These are phyloP conservation scores for Hymenoscyphus infarciens DNA, from an alignment of 2,329 filamentous ascomycete genomes.

Conservation along the genomic window DNA sequence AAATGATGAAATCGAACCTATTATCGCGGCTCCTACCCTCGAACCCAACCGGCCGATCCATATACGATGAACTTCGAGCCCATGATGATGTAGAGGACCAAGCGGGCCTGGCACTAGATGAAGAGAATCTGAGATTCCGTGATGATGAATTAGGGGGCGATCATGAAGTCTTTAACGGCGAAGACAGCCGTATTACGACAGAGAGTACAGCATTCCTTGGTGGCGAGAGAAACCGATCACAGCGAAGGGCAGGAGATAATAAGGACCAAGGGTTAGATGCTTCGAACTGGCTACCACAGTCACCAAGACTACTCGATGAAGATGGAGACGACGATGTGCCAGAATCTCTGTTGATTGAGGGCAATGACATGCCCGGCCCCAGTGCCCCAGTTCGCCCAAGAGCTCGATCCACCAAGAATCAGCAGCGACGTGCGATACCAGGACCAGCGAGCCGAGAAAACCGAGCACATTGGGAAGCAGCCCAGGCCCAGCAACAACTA, in stretches of 20 bases:
- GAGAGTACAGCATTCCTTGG: slow-evolving; percentile 34
- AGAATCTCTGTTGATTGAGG: slow-evolving; percentile 59
- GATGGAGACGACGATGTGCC: slow-evolving; percentile 53
- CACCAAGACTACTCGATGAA: slow-evolving; percentile 34
- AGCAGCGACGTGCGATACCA: slow-evolving; percentile 35
- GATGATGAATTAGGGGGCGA: slow-evolving; percentile 32
- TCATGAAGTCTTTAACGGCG: slow-evolving; percentile 32
- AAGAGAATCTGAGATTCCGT: slow-evolving; percentile 35
- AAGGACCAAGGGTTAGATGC: slow-evolving; percentile 15
- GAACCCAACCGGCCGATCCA: slow-evolving; percentile 33
- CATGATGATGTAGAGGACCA: slow-evolving; percentile 36
- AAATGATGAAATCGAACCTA: slow-evolving; percentile 36
- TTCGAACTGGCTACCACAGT: slow-evolving; percentile 31
- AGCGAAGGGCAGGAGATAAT: slow-evolving; percentile 10
- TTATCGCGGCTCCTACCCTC: slow-evolving; percentile 34
- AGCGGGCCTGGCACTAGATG: slow-evolving; percentile 34
- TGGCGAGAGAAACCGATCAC: slow-evolving; percentile 18
- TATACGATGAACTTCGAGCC: slow-evolving; percentile 36
- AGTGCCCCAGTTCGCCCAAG: slow-evolving; percentile 29
- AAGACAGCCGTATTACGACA: slow-evolving; percentile 32
- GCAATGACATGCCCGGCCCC: slow-evolving; percentile 37
- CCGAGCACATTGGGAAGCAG: slow-evolving; percentile 53
- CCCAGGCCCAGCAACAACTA: slow-evolving; percentile 50
- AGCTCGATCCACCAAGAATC: slow-evolving; percentile 15
- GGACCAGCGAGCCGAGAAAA: slow-evolving; percentile 44